These are phyloP conservation scores for Candida buenavistaensis DNA, from an alignment of 1,139 yeast species.

Conservation along the genomic window DNA sequence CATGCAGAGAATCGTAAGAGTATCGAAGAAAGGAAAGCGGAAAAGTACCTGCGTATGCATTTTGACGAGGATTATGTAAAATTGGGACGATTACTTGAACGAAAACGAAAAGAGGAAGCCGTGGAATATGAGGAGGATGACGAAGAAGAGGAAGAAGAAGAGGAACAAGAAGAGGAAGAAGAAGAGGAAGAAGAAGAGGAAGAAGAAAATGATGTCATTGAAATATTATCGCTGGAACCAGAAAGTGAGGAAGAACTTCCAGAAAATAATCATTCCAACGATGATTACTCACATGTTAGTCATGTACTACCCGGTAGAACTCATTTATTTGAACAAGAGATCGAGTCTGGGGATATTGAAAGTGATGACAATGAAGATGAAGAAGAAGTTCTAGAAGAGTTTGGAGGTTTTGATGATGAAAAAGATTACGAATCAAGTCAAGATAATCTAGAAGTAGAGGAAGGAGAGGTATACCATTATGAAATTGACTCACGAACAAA, in stretches of 20 bases:
- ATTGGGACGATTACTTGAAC: slow-evolving; percentile 30
- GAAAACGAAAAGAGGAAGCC: slow-evolving; percentile 14
- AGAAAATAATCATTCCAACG: too few relatives aligned
- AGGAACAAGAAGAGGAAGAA: slow-evolving; percentile 9
- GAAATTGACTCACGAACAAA: slow-evolving; percentile 3
- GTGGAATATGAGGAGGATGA: slow-evolving; percentile 7
- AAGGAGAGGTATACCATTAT: slow-evolving; percentile 10
- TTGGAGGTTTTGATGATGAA: slow-evolving; percentile 11
- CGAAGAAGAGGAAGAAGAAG: slow-evolving; percentile 1
- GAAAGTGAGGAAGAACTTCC: slow-evolving; percentile 10
- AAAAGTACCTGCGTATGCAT: slow-evolving; percentile 26
- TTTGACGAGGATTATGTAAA: slow-evolving; percentile 44
- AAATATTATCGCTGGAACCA: slow-evolving; percentile 10
- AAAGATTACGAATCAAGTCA: slow-evolving; percentile 5
- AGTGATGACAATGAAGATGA: slow-evolving; percentile 14
- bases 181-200: slow-evolving; percentile 10
- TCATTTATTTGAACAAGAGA: slow-evolving; percentile 7
- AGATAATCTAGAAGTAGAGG: slow-evolving; percentile 8
- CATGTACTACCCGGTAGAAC: too few relatives aligned
- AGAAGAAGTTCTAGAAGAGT: slow-evolving; percentile 14
- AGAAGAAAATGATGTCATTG: slow-evolving; percentile 12
- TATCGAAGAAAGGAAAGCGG: slow-evolving; percentile 14
- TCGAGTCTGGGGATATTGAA: slow-evolving; percentile 11
- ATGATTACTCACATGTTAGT: too few relatives aligned
- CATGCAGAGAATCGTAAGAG: slow-evolving; percentile 3